Percentiles rank a stretch among this genome's conserved stretches.
These are phyloP conservation scores for Malassezia globosa DNA, from an alignment of 1,284 basidiomycete species.

Conservation along the genomic window DNA sequence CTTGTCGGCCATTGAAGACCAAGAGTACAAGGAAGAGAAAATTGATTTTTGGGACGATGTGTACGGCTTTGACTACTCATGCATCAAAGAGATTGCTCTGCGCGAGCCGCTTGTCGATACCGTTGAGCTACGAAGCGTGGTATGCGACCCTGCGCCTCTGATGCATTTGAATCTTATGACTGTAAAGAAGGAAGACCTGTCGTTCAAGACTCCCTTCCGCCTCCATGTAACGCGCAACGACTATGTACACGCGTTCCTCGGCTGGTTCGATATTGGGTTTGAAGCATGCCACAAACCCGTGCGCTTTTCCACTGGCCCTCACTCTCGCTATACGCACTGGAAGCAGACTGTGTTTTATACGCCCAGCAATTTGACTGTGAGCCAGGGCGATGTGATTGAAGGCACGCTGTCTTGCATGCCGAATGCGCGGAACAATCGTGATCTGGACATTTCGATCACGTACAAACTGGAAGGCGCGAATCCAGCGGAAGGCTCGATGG, in stretches of 20 bases:
- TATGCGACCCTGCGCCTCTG: constrained; percentile 43
- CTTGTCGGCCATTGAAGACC: constrained; percentile 93
- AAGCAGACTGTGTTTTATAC: constrained; percentile 48
- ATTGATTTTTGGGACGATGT: constrained; percentile 95
- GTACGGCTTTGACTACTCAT: constrained; percentile 98
- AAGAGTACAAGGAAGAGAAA: constrained; percentile 99
- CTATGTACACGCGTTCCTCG: constrained; percentile 92
- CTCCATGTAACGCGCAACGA: constrained; percentile 79
- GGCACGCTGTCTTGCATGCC: constrained; percentile 36
- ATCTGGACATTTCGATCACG: constrained; percentile 41
- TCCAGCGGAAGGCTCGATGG: constrained; percentile 26
- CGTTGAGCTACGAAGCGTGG: constrained; percentile 52
- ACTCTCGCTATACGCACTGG: constrained; percentile 47
- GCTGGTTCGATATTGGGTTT: constrained; percentile 97
- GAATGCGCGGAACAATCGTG: constrained; percentile 41
- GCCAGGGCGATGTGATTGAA: constrained; percentile 34
- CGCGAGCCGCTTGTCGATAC: constrained; percentile 95
- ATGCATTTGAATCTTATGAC: constrained; percentile 69
- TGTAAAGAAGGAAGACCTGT: constrained; percentile 86
- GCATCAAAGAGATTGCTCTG: constrained; percentile 97
- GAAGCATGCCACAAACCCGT: constrained; percentile 93
- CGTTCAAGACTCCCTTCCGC: constrained; percentile 70
- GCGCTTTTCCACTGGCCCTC: constrained; percentile 50
- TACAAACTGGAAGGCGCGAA: constrained; percentile 32
- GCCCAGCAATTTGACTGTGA: constrained; percentile 37